Evolutionary conservation across 176 grass and related monocot species (phyloP).

Genomic region (Elymus sibiricus): DNA sequence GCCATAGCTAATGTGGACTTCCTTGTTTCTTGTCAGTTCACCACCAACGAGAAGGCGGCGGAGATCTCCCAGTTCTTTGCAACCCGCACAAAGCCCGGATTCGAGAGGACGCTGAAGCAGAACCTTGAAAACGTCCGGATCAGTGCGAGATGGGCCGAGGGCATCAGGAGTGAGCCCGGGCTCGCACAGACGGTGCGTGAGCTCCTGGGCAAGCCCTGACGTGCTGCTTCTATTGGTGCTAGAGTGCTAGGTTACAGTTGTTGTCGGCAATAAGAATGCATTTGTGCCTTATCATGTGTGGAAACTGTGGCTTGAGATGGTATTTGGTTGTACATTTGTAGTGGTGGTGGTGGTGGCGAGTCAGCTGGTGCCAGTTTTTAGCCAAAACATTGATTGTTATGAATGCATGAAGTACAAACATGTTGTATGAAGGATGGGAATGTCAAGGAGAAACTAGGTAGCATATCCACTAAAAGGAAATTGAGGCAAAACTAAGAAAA

Average conservation of each 20-base stretch:
- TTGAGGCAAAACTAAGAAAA: neutral
- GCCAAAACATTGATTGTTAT: neutral
- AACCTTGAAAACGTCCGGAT: conserved; percentile 61
- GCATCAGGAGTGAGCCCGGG: conserved; percentile 44
- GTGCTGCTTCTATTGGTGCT: neutral
- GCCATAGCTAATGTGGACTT: neutral
- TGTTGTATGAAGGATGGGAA: neutral
- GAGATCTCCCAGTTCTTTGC: conserved; percentile 70
- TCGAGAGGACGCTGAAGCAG: conserved; percentile 68
- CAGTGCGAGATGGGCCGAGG: conserved; percentile 53
- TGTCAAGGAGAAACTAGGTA: neutral
- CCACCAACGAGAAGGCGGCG: conserved; percentile 51
- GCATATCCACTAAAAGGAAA: neutral
- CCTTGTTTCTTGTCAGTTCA: conserved; percentile 50
- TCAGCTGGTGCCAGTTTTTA: neutral
- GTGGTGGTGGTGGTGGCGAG: neutral
- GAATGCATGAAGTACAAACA: neutral
- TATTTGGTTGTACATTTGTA: neutral
- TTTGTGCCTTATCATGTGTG: neutral
- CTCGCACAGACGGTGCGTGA: conserved; percentile 51
- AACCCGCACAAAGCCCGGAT: conserved; percentile 43
- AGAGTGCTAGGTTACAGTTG: neutral
- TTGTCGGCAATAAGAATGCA: conserved; percentile 20
- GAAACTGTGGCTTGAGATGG: neutral
- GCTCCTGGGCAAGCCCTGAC: conserved; percentile 33